These are phyloP conservation scores for Aspergillus calidoustus DNA, from an alignment of 2,329 filamentous ascomycete species.

Conservation along the genomic window DNA sequence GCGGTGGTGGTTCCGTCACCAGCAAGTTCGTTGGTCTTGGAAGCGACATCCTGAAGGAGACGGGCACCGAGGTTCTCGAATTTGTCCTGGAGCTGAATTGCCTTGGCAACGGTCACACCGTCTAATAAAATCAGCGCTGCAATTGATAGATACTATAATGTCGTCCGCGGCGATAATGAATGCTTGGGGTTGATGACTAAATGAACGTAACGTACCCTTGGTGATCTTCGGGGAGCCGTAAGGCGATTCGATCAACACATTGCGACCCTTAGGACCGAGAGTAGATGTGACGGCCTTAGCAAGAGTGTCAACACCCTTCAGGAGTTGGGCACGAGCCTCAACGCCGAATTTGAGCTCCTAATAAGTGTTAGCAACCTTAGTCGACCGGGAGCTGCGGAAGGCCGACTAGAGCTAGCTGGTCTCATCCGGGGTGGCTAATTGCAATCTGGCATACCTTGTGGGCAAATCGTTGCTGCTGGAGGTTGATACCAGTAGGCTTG, in stretches of 20 bases:
- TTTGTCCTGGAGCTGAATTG: conserved; percentile 94
- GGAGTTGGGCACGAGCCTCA: conserved; percentile 84
- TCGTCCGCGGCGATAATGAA: background rate
- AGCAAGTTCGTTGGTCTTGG: conserved; percentile 98
- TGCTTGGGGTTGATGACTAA: background rate
- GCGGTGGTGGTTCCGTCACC: conserved; percentile 99
- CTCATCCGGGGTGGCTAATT: background rate
- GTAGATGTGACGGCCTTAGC: conserved; percentile 96
- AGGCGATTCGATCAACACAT: conserved; percentile 97
- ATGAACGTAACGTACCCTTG: conserved; percentile 70
- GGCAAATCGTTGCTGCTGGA: conserved; percentile 92
- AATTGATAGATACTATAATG: conserved; percentile 21
- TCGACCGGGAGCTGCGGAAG: conserved; percentile 28
- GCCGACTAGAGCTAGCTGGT: conserved; percentile 7
- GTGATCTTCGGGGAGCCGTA: conserved; percentile 99
- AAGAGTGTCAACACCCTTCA: conserved; percentile 94
- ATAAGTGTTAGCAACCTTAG: conserved; percentile 34
- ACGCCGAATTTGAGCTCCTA: conserved; percentile 99
- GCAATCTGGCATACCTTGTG: conserved; percentile 75
- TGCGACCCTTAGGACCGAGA: conserved; percentile 95
- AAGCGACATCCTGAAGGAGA: conserved; percentile 95
- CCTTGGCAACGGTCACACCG: conserved; percentile 87
- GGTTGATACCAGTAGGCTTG: conserved; percentile 67
- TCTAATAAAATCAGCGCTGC: conserved; percentile 56
- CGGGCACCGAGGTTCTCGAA: conserved; percentile 99